Evolutionary conservation across 2,329 filamentous ascomycete species (phyloP).

Genomic region (Alternaria sp.): DNA sequence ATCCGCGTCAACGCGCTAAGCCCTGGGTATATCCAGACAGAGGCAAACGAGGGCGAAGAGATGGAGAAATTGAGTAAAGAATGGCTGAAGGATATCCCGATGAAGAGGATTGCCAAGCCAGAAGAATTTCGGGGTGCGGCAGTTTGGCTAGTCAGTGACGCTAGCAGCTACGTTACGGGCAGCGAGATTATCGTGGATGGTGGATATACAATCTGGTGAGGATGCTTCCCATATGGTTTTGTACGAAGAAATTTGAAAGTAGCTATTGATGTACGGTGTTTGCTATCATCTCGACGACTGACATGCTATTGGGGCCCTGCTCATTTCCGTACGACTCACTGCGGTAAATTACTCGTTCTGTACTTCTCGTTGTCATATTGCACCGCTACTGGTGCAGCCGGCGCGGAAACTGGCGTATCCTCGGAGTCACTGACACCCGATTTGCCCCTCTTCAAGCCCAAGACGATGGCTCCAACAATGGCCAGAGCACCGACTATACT

Average conservation of each 20-base stretch:
- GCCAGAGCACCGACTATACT: no score
- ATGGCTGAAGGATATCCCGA: constrained; percentile 48
- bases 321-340: neutral
- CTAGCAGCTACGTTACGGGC: constrained; percentile 74
- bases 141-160: constrained; percentile 28
- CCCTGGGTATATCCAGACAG: constrained; percentile 88
- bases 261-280: neutral
- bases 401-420: neutral
- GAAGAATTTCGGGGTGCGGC: constrained; percentile 50
- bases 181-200: constrained; percentile 62
- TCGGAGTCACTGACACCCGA: neutral
- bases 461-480: no score
- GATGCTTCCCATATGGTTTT: neutral
- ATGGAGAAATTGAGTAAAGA: constrained; percentile 27
- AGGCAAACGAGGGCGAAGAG: constrained; percentile 62
- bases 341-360: neutral
- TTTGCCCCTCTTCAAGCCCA: neutral
- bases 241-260: neutral
- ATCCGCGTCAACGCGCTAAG: constrained; percentile 85
- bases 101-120: constrained; percentile 51
- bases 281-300: neutral
- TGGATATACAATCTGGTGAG: constrained; percentile 55
- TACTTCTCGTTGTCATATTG: neutral
- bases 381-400: neutral
- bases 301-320: no score